Base-by-base conservation (phyloP, 495 filamentous ascomycete species). In the Talaromyces stipitatus region DNA sequence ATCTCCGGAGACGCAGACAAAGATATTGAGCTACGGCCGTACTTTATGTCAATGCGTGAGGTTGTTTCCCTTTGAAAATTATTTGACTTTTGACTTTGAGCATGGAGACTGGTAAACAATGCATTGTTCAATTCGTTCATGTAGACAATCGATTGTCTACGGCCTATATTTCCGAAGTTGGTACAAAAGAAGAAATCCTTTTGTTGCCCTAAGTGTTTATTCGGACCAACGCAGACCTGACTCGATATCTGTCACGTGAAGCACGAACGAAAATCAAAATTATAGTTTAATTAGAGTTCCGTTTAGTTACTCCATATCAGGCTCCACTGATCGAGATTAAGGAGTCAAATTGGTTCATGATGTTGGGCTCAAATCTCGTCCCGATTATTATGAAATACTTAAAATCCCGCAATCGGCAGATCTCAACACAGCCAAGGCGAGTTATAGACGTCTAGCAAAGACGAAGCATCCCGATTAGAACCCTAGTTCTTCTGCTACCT, bases 281-380 rank as follows among this genome's bases (percentile, higher is more conserved):
- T n/a, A n/a, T n/a, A n/a, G n/a, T n/a, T n/a, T n/a, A n/a, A n/a
- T n/a, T n/a, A n/a, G n/a, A n/a, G n/a, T n/a, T n/a, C n/a, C n/a
- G n/a, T n/a, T n/a, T n/a, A n/a, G n/a, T n/a, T n/a, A n/a, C n/a
- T n/a, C n/a, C n/a, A n/a, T n/a, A n/a, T n/a, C n/a, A n/a, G n/a
- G n/a, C n/a, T n/a, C n/a, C n/a, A n/a, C n/a, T n/a, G n/a, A n/a
- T n/a, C n/a, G n/a, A n/a, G n/a, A n/a, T n/a, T n/a, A n/a, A n/a
- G n/a, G n/a, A n/a, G n/a, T n/a, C n/a, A 46, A 46, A 46, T 46
- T 46, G n/a, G 43, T n/a, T 46, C n/a, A 46, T 46, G 6, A 46
- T 46, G 43, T n/a, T 46, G 43, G 43, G 20, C n/a, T n/a, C n/a
- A 46, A 46, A n/a, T n/a, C 43, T 46, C 43, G n/a, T 46, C 43